phyloP scores from a whole-genome alignment of 1,284 basidiomycete species.

The Leccinum subspadiceum region DNA sequence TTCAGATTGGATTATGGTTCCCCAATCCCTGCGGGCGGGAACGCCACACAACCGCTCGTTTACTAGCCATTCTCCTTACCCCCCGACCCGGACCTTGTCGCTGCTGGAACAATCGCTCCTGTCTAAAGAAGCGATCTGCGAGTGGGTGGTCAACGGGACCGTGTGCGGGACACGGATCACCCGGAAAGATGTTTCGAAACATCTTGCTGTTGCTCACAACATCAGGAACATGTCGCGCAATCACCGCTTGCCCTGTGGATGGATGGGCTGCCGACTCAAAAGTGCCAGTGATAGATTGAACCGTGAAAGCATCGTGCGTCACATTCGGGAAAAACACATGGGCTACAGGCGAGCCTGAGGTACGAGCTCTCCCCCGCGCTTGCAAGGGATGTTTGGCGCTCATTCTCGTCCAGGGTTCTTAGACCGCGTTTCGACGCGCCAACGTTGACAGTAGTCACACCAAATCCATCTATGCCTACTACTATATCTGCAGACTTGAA shows the following conservation, averaged over 20 bases:
- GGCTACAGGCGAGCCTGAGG: constrained; percentile 12
- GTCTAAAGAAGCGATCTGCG: neutral
- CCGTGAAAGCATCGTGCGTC: constrained; percentile 22
- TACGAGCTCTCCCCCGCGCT: neutral
- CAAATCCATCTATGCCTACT: too few relatives aligned
- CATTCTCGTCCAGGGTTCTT: neutral
- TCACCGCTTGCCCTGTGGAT: constrained; percentile 1
- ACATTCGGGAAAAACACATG: constrained; percentile 23
- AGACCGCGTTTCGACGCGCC: too few relatives aligned
- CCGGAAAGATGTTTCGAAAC: neutral
- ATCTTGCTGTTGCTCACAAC: constrained; percentile 14
- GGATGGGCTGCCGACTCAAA: constrained; percentile 16
- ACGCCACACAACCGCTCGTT: neutral
- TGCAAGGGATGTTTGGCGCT: neutral
- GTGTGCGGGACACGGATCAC: constrained; percentile 10
- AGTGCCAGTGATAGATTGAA: constrained; percentile 9
- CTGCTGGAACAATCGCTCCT: neutral
- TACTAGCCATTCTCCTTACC: neutral
- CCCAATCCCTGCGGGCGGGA: neutral
- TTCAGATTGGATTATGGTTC: neutral
- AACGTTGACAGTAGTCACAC: too few relatives aligned
- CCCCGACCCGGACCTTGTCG: neutral
- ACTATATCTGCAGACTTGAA: too few relatives aligned
- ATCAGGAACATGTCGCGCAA: neutral
- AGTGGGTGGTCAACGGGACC: constrained; percentile 8